These are phyloP conservation scores for Arabis hirsuta DNA, from an alignment of 345 rosid species.

Conservation along the genomic window DNA sequence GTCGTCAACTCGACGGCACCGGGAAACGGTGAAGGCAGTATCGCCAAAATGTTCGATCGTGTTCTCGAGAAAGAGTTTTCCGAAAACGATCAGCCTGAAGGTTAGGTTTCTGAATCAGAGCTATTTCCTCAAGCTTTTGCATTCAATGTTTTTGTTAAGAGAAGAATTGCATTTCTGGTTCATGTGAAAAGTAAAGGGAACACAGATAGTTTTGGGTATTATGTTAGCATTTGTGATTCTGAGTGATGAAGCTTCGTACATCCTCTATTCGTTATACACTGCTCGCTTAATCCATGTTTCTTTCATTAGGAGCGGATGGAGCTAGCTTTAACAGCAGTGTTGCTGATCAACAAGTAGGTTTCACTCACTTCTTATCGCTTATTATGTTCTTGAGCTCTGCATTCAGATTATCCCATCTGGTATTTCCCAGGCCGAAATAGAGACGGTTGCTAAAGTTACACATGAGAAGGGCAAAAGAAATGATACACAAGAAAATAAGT, in stretches of 20 bases:
- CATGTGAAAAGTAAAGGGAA: constrained; percentile 5
- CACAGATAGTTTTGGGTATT: no score
- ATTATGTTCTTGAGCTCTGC: constrained; percentile 15
- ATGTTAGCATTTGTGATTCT: constrained; percentile 10
- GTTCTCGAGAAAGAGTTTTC: constrained; percentile 96
- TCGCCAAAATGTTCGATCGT: constrained; percentile 92
- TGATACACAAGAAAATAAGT: constrained; percentile 80
- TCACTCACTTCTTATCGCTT: constrained; percentile 21
- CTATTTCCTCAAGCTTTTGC: no score
- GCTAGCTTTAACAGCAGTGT: constrained; percentile 94
- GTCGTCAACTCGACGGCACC: constrained; percentile 73
- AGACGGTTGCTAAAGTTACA: constrained; percentile 93
- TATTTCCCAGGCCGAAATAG: constrained; percentile 80
- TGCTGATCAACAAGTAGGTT: constrained; percentile 89
- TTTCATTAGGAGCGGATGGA: constrained; percentile 66
- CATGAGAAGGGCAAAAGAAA: constrained; percentile 85
- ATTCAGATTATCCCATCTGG: constrained; percentile 1
- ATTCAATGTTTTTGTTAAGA: no score
- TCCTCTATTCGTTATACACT: neutral
- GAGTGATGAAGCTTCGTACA: constrained; percentile 26
- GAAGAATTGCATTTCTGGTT: neutral
- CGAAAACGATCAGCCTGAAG: constrained; percentile 89
- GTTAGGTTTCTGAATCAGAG: constrained; percentile 42
- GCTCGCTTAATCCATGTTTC: constrained; percentile 5
- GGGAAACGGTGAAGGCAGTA: constrained; percentile 68